Evolutionary conservation across 768 basidiomycete genomes (phyloP), one percentile per base, ranked within the genome.

Genomic region (Russula brevipes): DNA sequence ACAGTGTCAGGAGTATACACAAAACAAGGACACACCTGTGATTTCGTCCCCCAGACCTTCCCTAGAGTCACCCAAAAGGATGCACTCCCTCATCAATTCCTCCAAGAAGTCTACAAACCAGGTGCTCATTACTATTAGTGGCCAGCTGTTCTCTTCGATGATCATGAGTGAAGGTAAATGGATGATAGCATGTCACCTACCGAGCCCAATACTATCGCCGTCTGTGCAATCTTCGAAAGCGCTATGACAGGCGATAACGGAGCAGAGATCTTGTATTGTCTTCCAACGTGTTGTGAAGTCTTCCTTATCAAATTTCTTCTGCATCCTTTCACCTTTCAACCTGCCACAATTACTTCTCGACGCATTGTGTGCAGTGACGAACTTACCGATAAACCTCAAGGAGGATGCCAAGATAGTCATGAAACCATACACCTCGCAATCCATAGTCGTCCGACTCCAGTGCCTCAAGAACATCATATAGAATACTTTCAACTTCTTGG

Each of bases 201-300:
- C 82, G 3, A 88, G 75, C 68, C 89, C 86, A 68, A 87, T 87
- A 19, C 72, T 76, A 60, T 82, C 81, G 3, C 77, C 80, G 19
- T 88, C 85, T 66, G 74, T 77, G 66, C 87, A 89, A 65, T 84
- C 81, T 63, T 85, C 82, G 62, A 91, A 91, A 4, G 86, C 88
- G 33, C 76, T 73, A 65, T 81, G 80, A 63, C 80, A 84, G 0
- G 87, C 82, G 24, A 75, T 73, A 16, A 92, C 60, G 7, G 88
- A 86, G 65, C 83, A 84, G 56, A 89, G 80, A 59, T 90, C 86
- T 58, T 84, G 85, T 3, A 82, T 82, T n/a, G 80, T 79, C 66
- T 77, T 77, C 81, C 83, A 86, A n/a, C 83, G 79, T 2, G 72
- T 74, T 30, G 75, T 74, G 31, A 84, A 68, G 5, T 72, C 60